Evolutionary conservation across 2,329 filamentous ascomycete genomes (phyloP), one percentile per base, ranked within the genome.

Genomic region (Neophaeococcomyces mojaviensis): DNA sequence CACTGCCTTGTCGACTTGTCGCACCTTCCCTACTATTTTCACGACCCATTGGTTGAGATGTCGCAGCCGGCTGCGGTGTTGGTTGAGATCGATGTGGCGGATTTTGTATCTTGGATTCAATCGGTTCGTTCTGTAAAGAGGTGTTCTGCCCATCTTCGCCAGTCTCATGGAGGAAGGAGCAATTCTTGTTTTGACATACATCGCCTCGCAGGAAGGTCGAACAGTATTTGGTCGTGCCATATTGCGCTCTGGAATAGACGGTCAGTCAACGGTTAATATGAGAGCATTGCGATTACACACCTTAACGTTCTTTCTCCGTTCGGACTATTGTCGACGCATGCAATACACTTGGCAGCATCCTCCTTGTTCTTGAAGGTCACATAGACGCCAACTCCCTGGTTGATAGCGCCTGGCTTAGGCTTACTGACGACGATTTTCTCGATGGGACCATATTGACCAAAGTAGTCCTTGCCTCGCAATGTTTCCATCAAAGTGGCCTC

Each of bases 361-460:
- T 88, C 81, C 62, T 94, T 94, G 53, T 79, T 83, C 56, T 92
- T 85, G 63, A 96, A 98, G 0, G 92, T 98, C n/a, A 98, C 92
- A 61, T 98, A 98, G 41, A 98, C 90, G 38, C 92, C 92, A 4
- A 98, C 83, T 0, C 89, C 94, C 58, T 92, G 86, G 55, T 88
- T 86, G 46, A 77, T 72, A 28, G 74, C 71, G 37, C 74, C 73
- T 52, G 90, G 87, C 65, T 94, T 95, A 33, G 88, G 81, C 65
- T 95, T 96, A 73, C 89, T 97, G 55, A 98, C 94, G 45, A 95
- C 94, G 47, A 98, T 97, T 67, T 98, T 98, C 62, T 95, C 85
- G 57, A 98, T 98, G 61, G 90, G 92, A 57, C 92, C 92, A 63
- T 98, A 98, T 65, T 98, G 92, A 4, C 92, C 92, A 59, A 98